Base-by-base conservation (phyloP, 352 stramenopile species). In the Blastocystis hominis region DNA sequence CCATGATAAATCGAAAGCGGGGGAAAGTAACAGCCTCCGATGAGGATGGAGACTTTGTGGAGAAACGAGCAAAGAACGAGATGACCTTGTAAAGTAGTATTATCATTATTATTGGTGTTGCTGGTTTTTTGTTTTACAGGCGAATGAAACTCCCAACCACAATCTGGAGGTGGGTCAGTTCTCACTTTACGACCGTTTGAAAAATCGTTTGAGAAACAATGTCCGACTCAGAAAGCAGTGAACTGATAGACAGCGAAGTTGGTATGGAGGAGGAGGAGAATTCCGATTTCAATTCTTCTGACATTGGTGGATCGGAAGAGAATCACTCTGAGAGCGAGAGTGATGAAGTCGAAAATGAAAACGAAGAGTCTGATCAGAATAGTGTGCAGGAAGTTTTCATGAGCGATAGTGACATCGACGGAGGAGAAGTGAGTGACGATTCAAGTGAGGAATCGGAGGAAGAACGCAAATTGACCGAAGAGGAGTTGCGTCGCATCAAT, bases 401-500 rank as follows among this genome's bases (percentile, higher is more conserved):
- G n/a, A 59, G 50, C 50, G 50, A 59, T 59, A 59, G 50, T 20
- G 50, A 59, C n/a, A 59, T 59, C 50, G 50, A 59, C 1, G 87
- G 46, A n/a, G 86, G 92, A 66, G 92, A 94, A 34, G 91, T 91
- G 4, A 92, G 92, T 6, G 91, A 92, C 7, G 90, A 92, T 6
- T 89, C 92, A 3, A 90, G 91, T 10, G 90, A 90, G 2, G 91
- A 91, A 5, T 90, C 90, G 3, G 91, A 90, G 15, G 93, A 93
- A 42, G 93, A 95, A 86, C 93, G 92, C 86, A 93, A 94, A 87
- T 59, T 77, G 42, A 88, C 47, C 7, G 56, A 86, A 62, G 70
- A 70, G 15, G 88, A 68, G 46, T 53, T 84, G 95, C 76, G 92
- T 92, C 36, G 93, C 92, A 72, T 98, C 89, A 95, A 98, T 91